Base-by-base conservation (phyloP, 2,329 filamentous ascomycete genomes). In the Endocalyx cinctus region DNA sequence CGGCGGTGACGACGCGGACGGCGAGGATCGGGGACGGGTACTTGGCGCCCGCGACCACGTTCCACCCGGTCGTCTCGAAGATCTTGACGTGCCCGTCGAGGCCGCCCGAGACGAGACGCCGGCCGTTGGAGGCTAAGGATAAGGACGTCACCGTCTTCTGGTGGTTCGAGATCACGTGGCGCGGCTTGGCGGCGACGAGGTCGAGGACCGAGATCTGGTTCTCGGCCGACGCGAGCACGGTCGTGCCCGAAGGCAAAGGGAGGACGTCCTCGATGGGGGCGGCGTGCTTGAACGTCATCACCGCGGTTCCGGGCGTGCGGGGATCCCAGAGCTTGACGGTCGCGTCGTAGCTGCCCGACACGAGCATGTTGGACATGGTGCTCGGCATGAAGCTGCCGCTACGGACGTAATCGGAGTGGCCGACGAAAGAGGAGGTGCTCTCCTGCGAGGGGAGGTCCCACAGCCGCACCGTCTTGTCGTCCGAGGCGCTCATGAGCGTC, bases 31-130 rank as follows among this genome's bases (percentile, higher is more conserved):
- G 92, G 2, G 87, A 85, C 5, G 87, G 82, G 62, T 97, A 98
- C 64, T 97, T 98, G 40, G 84, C 79, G 32, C 87, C 90, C 25
- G 87, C 84, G n/a, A 97, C 89, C 6, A 97, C 86, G 55, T 96
- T 95, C 92, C 92, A 98, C 31, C 79, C 82, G 1, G 81, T 82
- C 1, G 89, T 96, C 63, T 97, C 90, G 52, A 94, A 97, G 25
- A 98, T 79, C 65, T 98, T 98, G 65, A 97, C 82, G 62, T 97
- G 92, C 8, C 92, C 94, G 59, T 98, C 92, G 28, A 98, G 72
- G 14, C 83, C 88, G 60, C 88, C 92, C 45, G 83, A 89, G 34
- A 98, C 76, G 36, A 98, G 72, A 31, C 92, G 79, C 31, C 79
- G 79, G 29, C 85, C 86, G 47, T 84, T 78, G 27, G 87, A 89